A percentile compares a stretch with the other conserved stretches of the same genome.
Conservation (phyloP, 2,329 filamentous ascomycete genomes). For the Grosmannia clavigera region DNA sequence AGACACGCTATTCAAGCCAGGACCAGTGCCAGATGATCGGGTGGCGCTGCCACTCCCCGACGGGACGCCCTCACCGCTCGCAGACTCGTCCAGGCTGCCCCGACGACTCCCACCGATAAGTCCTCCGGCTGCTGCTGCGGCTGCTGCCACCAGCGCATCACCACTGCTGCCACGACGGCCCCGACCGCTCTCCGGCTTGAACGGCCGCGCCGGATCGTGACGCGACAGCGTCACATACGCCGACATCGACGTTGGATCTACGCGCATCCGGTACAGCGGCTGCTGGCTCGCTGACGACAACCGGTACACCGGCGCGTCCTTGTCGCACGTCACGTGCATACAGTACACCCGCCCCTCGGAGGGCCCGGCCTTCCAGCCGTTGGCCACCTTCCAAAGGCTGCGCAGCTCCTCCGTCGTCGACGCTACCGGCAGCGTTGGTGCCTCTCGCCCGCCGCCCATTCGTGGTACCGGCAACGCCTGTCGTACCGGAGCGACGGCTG, state of each 20-base stretch:
- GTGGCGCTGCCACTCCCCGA: too few species aligned
- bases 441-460: conserved; percentile 17
- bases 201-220: conserved; percentile 47
- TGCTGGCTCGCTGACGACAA: conserved; percentile 48
- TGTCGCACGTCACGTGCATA: conserved; percentile 41
- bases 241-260: conserved; percentile 51
- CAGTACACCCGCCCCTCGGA: conserved; percentile 48
- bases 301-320: conserved; percentile 53
- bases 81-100: conserved; percentile 14
- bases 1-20: conserved; percentile 12
- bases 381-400: conserved; percentile 55
- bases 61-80: neutral
- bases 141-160: conserved; percentile 1
- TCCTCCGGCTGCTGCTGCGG: conserved; percentile 3
- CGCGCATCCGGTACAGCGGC: conserved; percentile 54
- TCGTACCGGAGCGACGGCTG: neutral
- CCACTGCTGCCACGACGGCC: conserved; percentile 14
- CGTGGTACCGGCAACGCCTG: neutral
- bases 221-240: conserved; percentile 47
- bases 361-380: conserved; percentile 53
- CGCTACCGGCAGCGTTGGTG: conserved; percentile 33
- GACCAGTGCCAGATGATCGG: neutral
- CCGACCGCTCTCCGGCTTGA: conserved; percentile 22
- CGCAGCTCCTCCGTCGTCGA: conserved; percentile 50
- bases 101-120: conserved; percentile 27